Base-by-base conservation (phyloP, 2,329 filamentous ascomycete species). In the Remersonia thermophila region DNA sequence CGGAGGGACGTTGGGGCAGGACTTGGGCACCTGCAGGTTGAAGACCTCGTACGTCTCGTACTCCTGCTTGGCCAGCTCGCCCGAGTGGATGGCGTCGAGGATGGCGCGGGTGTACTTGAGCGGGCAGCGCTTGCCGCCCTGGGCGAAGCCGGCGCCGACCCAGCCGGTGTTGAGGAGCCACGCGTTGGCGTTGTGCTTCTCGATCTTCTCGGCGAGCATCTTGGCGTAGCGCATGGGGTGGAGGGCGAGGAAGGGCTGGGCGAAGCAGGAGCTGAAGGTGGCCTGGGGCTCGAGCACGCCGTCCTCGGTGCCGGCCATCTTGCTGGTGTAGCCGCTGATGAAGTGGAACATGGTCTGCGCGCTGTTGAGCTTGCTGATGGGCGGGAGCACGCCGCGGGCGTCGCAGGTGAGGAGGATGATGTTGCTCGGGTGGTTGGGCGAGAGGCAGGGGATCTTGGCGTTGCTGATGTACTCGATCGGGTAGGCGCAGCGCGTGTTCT, bases 341-440 rank as follows among this genome's bases (percentile, higher is more conserved):
- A 98, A 98, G 74, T 98, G 91, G 80, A 96, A 98, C 89, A 98
- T 96, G 62, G 86, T 94, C 69, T 96, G 91, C 54, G 84, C 77
- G 47, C 81, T 76, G 70, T 82, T 78, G 59, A 98, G 81, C 73
- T 96, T 96, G 54, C 86, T 95, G 66, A 98, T 96, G 33, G 91
- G 91, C 39, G 91, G 91, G 38, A 98, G 78, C 33, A 98, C 91
- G 69, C 91, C 91, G 50, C 91, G 85, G 42, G 91, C 91, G 55
- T 98, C 91, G 68, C 91, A 98, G 45, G 91, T 98, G 52, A 98
- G 79, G 51, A 98, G 81, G 57, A 98, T 83, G 65, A 98, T 96
- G 77, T 98, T 98, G 62, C 73, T 80, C 51, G 91, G 91, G 71
- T 95, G 86, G 62, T 75, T 82, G 48, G 73, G 67, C 31, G 83